A percentile compares a stretch with the other conserved stretches of the same genome.
Evolutionary conservation across 495 filamentous ascomycete species (phyloP).

Genomic region (Aspergillus nanangensis): DNA sequence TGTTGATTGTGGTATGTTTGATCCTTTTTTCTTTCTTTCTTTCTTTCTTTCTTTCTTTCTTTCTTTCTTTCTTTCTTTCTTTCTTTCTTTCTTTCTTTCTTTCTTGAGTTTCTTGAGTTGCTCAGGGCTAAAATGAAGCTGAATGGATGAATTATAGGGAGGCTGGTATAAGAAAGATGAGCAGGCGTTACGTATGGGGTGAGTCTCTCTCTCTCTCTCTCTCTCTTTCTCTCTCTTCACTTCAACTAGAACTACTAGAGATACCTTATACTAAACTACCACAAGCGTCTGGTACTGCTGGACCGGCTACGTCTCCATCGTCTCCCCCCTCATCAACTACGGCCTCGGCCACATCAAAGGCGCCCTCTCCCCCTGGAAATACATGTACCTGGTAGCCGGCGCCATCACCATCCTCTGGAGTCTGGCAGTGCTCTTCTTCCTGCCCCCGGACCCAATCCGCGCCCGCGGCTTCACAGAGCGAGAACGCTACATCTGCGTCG

Average conservation of each 20-base stretch:
- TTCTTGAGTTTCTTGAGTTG: no score
- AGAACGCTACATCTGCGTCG: conserved; percentile 2
- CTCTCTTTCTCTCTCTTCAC: background rate
- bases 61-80: background rate
- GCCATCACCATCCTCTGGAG: conserved; percentile 21
- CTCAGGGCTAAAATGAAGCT: no score
- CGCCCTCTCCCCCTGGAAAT: conserved; percentile 19
- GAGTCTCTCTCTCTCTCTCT: conserved; percentile 5
- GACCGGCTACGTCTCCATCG: conserved; percentile 20
- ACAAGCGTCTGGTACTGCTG: conserved; percentile 22
- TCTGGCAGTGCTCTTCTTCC: background rate
- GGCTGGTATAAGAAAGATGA: conserved; percentile 41
- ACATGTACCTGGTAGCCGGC: conserved; percentile 26
- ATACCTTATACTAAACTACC: background rate
- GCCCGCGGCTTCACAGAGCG: conserved; percentile 4
- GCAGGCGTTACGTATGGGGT: conserved; percentile 43
- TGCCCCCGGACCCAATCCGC: conserved; percentile 1
- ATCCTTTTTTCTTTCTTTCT: background rate
- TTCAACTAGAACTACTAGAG: background rate
- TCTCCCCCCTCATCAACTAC: conserved; percentile 24
- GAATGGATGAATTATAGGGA: conserved; percentile 9
- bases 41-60: background rate
- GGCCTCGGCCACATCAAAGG: conserved; percentile 21
- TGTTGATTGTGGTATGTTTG: conserved; percentile 34
- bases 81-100: background rate